Evolutionary conservation across 352 stramenopile genomes (phyloP).

Genomic region (Thraustochytrium sp.): DNA sequence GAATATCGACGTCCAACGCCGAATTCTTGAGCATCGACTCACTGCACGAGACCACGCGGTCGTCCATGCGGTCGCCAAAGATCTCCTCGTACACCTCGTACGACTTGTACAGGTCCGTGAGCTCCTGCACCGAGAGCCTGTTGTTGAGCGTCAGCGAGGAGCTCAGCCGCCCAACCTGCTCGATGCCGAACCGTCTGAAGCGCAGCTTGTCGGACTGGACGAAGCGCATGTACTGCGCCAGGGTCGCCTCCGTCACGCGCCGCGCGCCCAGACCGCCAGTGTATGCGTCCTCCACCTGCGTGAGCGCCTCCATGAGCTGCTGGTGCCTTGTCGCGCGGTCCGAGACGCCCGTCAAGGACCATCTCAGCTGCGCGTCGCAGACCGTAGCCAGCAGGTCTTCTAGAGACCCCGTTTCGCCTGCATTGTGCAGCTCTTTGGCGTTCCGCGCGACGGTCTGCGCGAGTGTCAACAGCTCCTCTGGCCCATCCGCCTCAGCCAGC

Average conservation of each 20-base stretch:
- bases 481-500: background rate
- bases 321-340: background rate
- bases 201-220: constrained; percentile 44
- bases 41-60: constrained; percentile 27
- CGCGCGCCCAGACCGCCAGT: background rate
- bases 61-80: constrained; percentile 40
- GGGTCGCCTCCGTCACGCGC: background rate
- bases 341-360: background rate
- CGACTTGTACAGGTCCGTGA: constrained; percentile 17
- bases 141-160: background rate
- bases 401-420: background rate
- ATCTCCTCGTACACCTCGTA: constrained; percentile 20
- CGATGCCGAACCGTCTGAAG: constrained; percentile 30
- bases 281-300: background rate
- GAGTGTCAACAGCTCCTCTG: background rate
- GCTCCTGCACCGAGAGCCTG: background rate
- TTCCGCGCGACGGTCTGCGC: background rate
- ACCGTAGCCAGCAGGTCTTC: background rate
- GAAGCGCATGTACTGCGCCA: constrained; percentile 5
- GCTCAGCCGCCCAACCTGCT: constrained; percentile 16
- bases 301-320: background rate
- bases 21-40: constrained; percentile 27
- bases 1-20: constrained; percentile 32
- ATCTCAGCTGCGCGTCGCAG: background rate
- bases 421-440: background rate